A percentile compares a stretch with the other conserved stretches of the same genome.
These are phyloP conservation scores for Lepidium sativum DNA, from an alignment of 345 rosid species.

Conservation along the genomic window DNA sequence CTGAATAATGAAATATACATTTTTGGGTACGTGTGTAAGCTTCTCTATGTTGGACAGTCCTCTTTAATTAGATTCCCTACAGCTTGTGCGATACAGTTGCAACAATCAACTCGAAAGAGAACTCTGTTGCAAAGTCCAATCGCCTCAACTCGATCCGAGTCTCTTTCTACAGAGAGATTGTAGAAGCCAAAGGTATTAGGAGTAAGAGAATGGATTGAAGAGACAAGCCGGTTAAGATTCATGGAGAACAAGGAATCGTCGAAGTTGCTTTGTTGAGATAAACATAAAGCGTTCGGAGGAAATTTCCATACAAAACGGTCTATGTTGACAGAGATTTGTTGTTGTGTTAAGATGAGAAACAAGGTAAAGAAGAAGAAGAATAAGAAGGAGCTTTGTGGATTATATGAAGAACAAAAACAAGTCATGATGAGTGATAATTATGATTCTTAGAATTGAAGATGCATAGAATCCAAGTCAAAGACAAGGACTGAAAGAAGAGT, in stretches of 20 bases:
- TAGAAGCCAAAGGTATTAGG: constrained; percentile 11
- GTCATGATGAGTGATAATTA: too few relatives aligned
- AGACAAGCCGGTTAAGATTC: neutral
- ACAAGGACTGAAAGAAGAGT: too few relatives aligned
- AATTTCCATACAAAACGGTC: neutral
- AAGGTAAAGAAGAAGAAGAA: neutral
- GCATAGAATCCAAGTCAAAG: too few relatives aligned
- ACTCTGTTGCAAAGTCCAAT: constrained; percentile 13
- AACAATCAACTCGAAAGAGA: constrained; percentile 1
- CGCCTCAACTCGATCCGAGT: constrained; percentile 5
- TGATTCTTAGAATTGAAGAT: too few relatives aligned
- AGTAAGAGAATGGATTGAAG: neutral
- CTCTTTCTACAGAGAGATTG: neutral
- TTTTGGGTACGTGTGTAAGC: neutral
- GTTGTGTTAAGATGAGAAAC: neutral
- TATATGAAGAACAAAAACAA: neutral
- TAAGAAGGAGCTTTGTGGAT: neutral
- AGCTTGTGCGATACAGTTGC: neutral
- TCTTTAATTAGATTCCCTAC: neutral
- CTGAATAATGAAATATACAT: constrained; percentile 22
- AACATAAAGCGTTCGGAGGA: neutral
- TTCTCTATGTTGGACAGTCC: neutral
- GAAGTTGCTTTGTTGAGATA: neutral
- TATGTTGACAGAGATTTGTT: neutral
- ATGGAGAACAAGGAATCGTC: neutral